These are phyloP conservation scores for Sordariomycetes sp. DNA, from an alignment of 2,329 filamentous ascomycete genomes.

Conservation along the genomic window DNA sequence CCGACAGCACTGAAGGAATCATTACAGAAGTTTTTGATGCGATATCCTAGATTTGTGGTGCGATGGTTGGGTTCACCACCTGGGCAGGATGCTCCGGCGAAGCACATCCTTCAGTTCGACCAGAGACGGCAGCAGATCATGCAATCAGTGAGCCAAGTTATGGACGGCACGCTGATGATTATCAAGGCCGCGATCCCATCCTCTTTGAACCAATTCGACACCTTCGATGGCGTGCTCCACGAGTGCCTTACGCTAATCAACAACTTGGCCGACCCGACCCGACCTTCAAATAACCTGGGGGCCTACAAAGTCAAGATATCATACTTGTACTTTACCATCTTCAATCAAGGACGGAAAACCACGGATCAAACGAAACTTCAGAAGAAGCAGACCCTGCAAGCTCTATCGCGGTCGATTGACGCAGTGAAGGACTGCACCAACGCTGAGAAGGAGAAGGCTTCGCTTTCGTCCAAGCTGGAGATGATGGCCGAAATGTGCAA, in stretches of 20 bases:
- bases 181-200: constrained; percentile 43
- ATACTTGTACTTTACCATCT: constrained; percentile 60
- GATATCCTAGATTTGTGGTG: constrained; percentile 50
- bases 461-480: constrained; percentile 56
- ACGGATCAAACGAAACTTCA: constrained; percentile 23
- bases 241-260: constrained; percentile 47
- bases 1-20: constrained; percentile 18
- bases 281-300: constrained; percentile 22
- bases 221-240: constrained; percentile 46
- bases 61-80: constrained; percentile 54
- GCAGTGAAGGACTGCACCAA: constrained; percentile 44
- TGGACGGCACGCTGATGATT: constrained; percentile 53
- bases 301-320: constrained; percentile 58
- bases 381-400: constrained; percentile 37
- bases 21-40: constrained; percentile 47
- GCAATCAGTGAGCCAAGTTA: constrained; percentile 42
- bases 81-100: constrained; percentile 38
- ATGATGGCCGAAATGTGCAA: constrained; percentile 54
- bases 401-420: constrained; percentile 56
- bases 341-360: constrained; percentile 39
- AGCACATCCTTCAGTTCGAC: constrained; percentile 52
- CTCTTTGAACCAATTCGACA: constrained; percentile 39
- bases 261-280: constrained; percentile 32
- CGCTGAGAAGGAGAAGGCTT: constrained; percentile 48
- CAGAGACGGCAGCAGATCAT: constrained; percentile 45